These are phyloP conservation scores for Biscutella auriculata DNA, from an alignment of 441 rosid species.

Conservation along the genomic window DNA sequence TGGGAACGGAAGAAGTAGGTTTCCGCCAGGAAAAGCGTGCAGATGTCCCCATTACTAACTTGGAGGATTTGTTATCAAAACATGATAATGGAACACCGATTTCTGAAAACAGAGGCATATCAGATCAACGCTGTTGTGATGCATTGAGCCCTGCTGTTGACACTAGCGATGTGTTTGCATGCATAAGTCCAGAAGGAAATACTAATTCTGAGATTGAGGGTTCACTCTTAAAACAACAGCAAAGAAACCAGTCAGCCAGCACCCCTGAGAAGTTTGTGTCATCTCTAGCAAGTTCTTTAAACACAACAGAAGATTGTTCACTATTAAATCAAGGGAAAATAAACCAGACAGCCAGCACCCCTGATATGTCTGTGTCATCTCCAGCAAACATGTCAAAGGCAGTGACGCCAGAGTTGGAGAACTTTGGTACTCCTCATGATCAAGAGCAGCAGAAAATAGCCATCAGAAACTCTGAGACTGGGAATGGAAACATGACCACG, in stretches of 20 bases:
- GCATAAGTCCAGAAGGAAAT: conserved; percentile 18
- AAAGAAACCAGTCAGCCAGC: conserved; percentile 18
- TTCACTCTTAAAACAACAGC: conserved; percentile 21
- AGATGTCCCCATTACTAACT: conserved; percentile 28
- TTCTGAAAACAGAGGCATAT: conserved; percentile 22
- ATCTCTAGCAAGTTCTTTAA: conserved; percentile 28
- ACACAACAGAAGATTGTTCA: too few relatives aligned
- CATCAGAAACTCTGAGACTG: not conserved
- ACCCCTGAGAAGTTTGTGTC: conserved; percentile 22
- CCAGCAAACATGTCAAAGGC: too few relatives aligned
- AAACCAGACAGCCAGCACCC: too few relatives aligned
- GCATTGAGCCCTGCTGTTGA: conserved; percentile 23
- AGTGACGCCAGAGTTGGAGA: conserved; percentile 19
- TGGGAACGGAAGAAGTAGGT: conserved; percentile 23
- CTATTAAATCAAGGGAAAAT: too few relatives aligned
- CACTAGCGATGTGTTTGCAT: conserved; percentile 4
- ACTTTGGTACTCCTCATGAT: conserved; percentile 24
- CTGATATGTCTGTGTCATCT: too few relatives aligned
- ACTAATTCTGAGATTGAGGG: conserved; percentile 13
- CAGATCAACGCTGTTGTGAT: conserved; percentile 9
- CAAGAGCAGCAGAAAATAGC: conserved; percentile 16
- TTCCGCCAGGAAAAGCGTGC: conserved; percentile 3
- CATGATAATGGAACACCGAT: conserved; percentile 16
- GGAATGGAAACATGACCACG: conserved; percentile 2
- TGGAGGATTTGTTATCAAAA: conserved; percentile 28